Percentiles rank a stretch among this genome's conserved stretches.
phyloP scores from a whole-genome alignment of 2,329 filamentous ascomycete genomes.

The Magnaporthiopsis poae region DNA sequence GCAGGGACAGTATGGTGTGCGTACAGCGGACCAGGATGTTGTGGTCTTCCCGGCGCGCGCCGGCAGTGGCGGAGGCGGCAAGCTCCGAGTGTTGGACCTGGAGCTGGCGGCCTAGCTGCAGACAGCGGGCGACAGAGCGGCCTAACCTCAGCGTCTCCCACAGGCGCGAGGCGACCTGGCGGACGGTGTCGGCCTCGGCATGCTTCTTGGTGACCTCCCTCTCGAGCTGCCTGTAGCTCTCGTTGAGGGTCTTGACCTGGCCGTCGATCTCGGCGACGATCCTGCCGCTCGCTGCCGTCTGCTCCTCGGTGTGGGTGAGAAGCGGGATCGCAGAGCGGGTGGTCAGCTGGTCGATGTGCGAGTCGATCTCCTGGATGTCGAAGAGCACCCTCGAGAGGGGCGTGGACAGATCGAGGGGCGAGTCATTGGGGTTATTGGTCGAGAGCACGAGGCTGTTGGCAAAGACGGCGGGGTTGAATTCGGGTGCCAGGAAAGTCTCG shows the following conservation, averaged over 20 bases:
- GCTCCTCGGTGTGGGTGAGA: conserved; percentile 64
- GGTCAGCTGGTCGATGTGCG: conserved; percentile 82
- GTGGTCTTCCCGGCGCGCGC: conserved; percentile 57
- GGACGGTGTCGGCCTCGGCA: conserved; percentile 74
- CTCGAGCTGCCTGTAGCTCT: conserved; percentile 76
- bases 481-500: conserved; percentile 74
- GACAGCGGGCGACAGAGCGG: conserved; percentile 63
- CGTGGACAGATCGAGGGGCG: conserved; percentile 83
- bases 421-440: conserved; percentile 87
- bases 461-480: conserved; percentile 71
- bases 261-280: conserved; percentile 69
- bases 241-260: conserved; percentile 70
- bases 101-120: conserved; percentile 75
- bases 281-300: conserved; percentile 60
- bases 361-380: conserved; percentile 93
- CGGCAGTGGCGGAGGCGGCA: conserved; percentile 22
- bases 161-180: conserved; percentile 64
- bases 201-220: conserved; percentile 79
- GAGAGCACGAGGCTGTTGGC: conserved; percentile 80
- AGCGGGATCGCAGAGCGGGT: conserved; percentile 75
- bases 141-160: conserved; percentile 72
- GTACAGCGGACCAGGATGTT: conserved; percentile 72
- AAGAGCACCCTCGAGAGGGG: conserved; percentile 89
- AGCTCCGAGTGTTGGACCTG: conserved; percentile 76
- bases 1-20: conserved; percentile 65